phyloP scores from a whole-genome alignment of 371 early-diverging fungal genomes.

The Zopfochytrium polystomum region DNA sequence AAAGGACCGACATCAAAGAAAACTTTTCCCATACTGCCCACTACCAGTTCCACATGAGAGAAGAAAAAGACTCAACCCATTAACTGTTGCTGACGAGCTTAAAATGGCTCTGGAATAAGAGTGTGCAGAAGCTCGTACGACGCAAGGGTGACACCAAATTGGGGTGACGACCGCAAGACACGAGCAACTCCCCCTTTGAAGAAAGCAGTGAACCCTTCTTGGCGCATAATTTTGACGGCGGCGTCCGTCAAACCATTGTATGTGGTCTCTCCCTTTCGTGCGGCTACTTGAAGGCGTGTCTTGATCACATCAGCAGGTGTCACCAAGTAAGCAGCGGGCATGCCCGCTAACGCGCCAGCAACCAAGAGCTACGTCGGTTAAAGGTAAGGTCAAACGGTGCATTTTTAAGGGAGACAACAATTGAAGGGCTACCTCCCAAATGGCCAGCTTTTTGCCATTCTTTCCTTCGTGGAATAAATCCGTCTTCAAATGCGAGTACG shows the following conservation, averaged over 20 bases:
- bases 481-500: slow-evolving; percentile 89
- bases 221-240: slow-evolving; percentile 76
- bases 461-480: slow-evolving; percentile 79
- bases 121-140: slow-evolving; percentile 90
- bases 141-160: slow-evolving; percentile 94
- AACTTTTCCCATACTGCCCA: too few relatives aligned
- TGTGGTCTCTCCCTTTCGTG: slow-evolving; percentile 80
- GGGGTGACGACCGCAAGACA: slow-evolving; percentile 66
- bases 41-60: too few relatives aligned
- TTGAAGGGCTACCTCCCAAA: slow-evolving; percentile 52
- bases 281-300: slow-evolving; percentile 94
- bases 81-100: too few relatives aligned
- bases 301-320: slow-evolving; percentile 99
- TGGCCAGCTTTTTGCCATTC: slow-evolving; percentile 66
- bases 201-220: slow-evolving; percentile 92
- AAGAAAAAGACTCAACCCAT: too few relatives aligned
- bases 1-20: too few relatives aligned
- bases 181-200: slow-evolving; percentile 83
- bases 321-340: slow-evolving; percentile 95
- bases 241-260: slow-evolving; percentile 88
- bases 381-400: background rate
- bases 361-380: slow-evolving; percentile 57
- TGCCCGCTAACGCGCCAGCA: slow-evolving; percentile 93
- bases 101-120: too few relatives aligned
- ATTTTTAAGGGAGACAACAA: background rate